Evolutionary conservation across 192 early-diverging fungal species (phyloP), one percentile per base, ranked within the genome.

Genomic region (Backusella parvicylindrica): DNA sequence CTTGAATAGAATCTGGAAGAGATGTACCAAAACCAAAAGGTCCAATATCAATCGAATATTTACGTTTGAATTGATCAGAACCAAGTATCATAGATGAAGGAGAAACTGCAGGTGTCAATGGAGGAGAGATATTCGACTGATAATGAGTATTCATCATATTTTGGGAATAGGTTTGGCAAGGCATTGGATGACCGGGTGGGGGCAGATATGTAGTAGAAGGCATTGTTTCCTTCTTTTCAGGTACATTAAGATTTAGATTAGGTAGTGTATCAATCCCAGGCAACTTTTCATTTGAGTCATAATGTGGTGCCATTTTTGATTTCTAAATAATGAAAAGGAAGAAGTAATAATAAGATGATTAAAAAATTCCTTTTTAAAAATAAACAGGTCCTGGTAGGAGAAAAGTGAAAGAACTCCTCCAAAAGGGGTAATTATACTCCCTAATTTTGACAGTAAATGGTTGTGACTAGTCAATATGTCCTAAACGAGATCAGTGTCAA

Each of bases 101-200:
- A 31, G 72, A 73, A 18, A 64, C 72, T 15, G 63, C 53, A 26
- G 72, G 72, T 33, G 72, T 73, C 18, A 73, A n/a, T 23, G 72
- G 72, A n/a, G 72, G 72, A 32, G 72, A 73, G 15, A 73, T 60
- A 28, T 28, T 60, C n/a, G 53, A 60, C 12, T 60, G 53, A 60
- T 60, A 60, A 8, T 28, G 53, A 60, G 53, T 21, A 9, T 26
- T 60, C 53, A 26, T 60, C 2, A 28, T 21, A 60, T n/a, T 60
- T 60, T 60, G 53, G 23, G 53, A 60, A 60, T 60, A 60, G 28
- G 53, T 60, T 28, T 8, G 53, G 23, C 53, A 60, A 60, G 53
- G 23, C 53, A 60, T 60, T 60, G 53, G 3, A 23, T 60, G 53
- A 60, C 53, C 13, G 12, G 53, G 53, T 60, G 53, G 53, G 5